These are phyloP conservation scores for Claviceps monticola DNA, from an alignment of 2,329 filamentous ascomycete genomes.

Conservation along the genomic window DNA sequence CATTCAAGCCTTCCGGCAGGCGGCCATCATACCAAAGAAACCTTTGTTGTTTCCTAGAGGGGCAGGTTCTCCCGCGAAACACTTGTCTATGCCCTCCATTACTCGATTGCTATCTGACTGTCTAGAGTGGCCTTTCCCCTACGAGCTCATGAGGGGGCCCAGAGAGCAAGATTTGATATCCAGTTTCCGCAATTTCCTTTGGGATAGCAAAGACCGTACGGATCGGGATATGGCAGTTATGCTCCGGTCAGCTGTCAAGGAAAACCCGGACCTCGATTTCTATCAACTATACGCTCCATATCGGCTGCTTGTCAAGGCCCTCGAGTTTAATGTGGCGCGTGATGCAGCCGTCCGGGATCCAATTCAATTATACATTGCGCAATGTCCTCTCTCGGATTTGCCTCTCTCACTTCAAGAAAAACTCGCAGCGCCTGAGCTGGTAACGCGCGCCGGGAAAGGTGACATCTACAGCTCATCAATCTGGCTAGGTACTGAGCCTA, in stretches of 20 bases:
- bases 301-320: conserved; percentile 45
- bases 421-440: conserved; percentile 51
- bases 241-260: conserved; percentile 14
- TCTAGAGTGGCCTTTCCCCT: conserved; percentile 21
- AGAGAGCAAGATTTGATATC: conserved; percentile 8
- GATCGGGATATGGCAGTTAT: conserved; percentile 20
- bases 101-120: conserved; percentile 14
- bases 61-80: conserved; percentile 19
- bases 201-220: conserved; percentile 12
- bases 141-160: conserved; percentile 22
- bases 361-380: conserved; percentile 67
- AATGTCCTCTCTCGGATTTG: conserved; percentile 58
- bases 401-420: conserved; percentile 49
- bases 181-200: conserved; percentile 16
- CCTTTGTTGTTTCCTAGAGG: conserved; percentile 37
- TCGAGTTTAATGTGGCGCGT: conserved; percentile 30
- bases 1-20: conserved; percentile 34
- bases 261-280: conserved; percentile 25
- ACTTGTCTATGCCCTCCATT: conserved; percentile 23
- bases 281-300: conserved; percentile 48
- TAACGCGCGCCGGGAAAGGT: conserved; percentile 51
- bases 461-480: conserved; percentile 80
- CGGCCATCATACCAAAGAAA: conserved; percentile 35
- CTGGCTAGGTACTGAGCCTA: conserved; percentile 79
- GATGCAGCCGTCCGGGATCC: conserved; percentile 9